These are phyloP conservation scores for Verticillium tricorpus DNA, from an alignment of 2,329 filamentous ascomycete species.

Conservation along the genomic window DNA sequence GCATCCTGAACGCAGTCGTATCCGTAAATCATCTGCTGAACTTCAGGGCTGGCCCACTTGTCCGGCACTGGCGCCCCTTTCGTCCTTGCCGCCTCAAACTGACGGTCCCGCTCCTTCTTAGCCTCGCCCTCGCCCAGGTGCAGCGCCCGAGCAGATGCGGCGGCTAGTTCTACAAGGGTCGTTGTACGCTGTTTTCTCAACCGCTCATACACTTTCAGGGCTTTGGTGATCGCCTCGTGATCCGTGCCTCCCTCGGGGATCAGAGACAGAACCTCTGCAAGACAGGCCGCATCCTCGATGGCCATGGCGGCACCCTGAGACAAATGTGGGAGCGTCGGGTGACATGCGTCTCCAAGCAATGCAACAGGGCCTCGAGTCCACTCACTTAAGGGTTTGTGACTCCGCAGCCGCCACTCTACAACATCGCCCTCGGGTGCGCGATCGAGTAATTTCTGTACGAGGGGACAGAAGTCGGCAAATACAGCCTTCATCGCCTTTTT, in stretches of 20 bases:
- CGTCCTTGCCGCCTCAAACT: slow-evolving; percentile 47
- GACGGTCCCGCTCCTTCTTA: slow-evolving; percentile 53
- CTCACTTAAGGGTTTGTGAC: slow-evolving; percentile 56
- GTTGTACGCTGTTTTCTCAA: background rate
- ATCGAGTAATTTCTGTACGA: slow-evolving; percentile 55
- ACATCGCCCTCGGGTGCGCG: slow-evolving; percentile 60
- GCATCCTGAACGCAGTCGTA: slow-evolving; percentile 47
- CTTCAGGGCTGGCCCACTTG: slow-evolving; percentile 67
- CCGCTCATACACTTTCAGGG: background rate
- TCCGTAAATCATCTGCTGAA: slow-evolving; percentile 62
- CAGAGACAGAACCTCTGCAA: background rate
- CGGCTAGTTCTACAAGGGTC: slow-evolving; percentile 47
- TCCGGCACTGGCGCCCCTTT: slow-evolving; percentile 50
- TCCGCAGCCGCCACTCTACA: slow-evolving; percentile 61
- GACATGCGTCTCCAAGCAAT: slow-evolving; percentile 60
- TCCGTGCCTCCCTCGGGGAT: too few relatives aligned
- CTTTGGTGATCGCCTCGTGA: background rate
- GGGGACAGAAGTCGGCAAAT: slow-evolving; percentile 57
- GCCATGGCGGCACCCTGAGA: slow-evolving; percentile 65
- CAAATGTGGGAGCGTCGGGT: slow-evolving; percentile 64
- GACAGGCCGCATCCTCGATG: slow-evolving; percentile 56
- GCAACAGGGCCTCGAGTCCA: slow-evolving; percentile 54
- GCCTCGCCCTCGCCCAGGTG: slow-evolving; percentile 55
- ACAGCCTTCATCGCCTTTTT: slow-evolving; percentile 57
- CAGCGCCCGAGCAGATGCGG: slow-evolving; percentile 46